Percentiles rank a stretch among this genome's conserved stretches.
Evolutionary conservation across 352 stramenopile species (phyloP).

Genomic region (Phytophthora megakarya): DNA sequence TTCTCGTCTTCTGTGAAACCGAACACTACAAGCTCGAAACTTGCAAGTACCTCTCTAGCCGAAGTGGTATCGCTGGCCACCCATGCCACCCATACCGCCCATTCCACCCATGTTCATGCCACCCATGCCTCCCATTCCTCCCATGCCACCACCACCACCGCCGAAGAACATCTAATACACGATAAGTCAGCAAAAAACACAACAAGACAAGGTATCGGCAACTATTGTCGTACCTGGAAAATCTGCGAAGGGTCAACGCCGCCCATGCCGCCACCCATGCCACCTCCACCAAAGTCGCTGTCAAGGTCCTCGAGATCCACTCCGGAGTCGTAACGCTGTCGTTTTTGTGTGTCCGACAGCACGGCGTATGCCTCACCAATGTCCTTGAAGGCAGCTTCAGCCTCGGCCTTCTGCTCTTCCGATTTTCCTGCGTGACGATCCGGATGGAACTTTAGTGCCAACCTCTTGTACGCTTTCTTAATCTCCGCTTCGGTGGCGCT

Average conservation of each 20-base stretch:
- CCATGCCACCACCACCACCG: slow-evolving; percentile 53
- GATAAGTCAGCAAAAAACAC: slow-evolving; percentile 7
- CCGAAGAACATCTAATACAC: slow-evolving; percentile 79
- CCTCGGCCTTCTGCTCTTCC: slow-evolving; percentile 91
- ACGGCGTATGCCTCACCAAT: slow-evolving; percentile 97
- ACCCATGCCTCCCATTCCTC: slow-evolving; percentile 55
- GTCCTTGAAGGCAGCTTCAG: slow-evolving; percentile 95
- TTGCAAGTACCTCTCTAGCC: slow-evolving; percentile 50
- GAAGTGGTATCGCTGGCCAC: slow-evolving; percentile 83
- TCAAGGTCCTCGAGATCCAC: slow-evolving; percentile 95
- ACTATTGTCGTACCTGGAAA: slow-evolving; percentile 62
- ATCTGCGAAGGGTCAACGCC: slow-evolving; percentile 86
- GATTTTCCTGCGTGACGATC: slow-evolving; percentile 93
- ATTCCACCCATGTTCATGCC: slow-evolving; percentile 48
- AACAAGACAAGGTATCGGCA: not conserved
- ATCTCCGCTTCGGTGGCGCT: slow-evolving; percentile 92
- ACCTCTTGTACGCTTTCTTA: slow-evolving; percentile 97
- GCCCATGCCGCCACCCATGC: slow-evolving; percentile 83
- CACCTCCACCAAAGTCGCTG: slow-evolving; percentile 75
- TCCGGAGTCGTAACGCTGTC: slow-evolving; percentile 94
- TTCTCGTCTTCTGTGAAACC: slow-evolving; percentile 30
- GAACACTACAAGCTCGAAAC: slow-evolving; percentile 32
- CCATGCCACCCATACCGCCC: slow-evolving; percentile 44
- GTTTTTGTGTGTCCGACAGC: slow-evolving; percentile 93
- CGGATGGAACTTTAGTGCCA: slow-evolving; percentile 95